A percentile compares a stretch with the other conserved stretches of the same genome.
phyloP scores from a whole-genome alignment of 495 filamentous ascomycete genomes.

The Lophiostoma macrostomum region DNA sequence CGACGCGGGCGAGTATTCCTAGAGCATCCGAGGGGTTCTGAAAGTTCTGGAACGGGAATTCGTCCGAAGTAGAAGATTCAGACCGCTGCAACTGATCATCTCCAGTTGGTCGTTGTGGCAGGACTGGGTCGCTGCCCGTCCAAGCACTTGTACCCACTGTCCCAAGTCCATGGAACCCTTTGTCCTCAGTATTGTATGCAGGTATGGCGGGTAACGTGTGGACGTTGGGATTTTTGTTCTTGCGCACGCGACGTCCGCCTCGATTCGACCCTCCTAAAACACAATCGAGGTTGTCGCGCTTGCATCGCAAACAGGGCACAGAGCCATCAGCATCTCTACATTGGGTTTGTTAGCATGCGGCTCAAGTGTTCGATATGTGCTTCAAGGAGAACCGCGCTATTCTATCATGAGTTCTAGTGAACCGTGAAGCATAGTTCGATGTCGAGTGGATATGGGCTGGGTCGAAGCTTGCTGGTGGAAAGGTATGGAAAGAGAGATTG shows the following conservation, averaged over 20 bases:
- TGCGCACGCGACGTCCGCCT: constrained; percentile 58
- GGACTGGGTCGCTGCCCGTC: constrained; percentile 8
- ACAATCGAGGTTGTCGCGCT: constrained; percentile 58
- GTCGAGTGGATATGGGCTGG: no score
- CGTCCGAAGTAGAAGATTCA: constrained; percentile 42
- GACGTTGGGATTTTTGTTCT: constrained; percentile 42
- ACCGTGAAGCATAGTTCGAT: no score
- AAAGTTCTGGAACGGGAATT: constrained; percentile 42
- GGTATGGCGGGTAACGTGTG: constrained; percentile 17
- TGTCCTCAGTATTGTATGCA: constrained; percentile 13
- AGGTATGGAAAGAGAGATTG: constrained; percentile 9
- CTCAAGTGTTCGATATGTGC: no score
- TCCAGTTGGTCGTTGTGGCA: constrained; percentile 38
- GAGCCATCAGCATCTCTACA: constrained; percentile 40
- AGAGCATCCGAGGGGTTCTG: constrained; percentile 50
- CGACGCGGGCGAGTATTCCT: constrained; percentile 48
- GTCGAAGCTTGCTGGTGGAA: no score
- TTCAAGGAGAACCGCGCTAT: no score
- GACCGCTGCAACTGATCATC: constrained; percentile 30
- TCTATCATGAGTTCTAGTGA: no score
- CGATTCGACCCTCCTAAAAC: constrained; percentile 60
- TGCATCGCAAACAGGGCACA: constrained; percentile 59
- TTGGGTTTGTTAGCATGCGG: neutral
- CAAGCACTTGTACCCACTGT: constrained; percentile 33
- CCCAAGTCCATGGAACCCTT: constrained; percentile 27